Conservation (phyloP, 2,329 filamentous ascomycete genomes). For the Acrodontium crateriforme region DNA sequence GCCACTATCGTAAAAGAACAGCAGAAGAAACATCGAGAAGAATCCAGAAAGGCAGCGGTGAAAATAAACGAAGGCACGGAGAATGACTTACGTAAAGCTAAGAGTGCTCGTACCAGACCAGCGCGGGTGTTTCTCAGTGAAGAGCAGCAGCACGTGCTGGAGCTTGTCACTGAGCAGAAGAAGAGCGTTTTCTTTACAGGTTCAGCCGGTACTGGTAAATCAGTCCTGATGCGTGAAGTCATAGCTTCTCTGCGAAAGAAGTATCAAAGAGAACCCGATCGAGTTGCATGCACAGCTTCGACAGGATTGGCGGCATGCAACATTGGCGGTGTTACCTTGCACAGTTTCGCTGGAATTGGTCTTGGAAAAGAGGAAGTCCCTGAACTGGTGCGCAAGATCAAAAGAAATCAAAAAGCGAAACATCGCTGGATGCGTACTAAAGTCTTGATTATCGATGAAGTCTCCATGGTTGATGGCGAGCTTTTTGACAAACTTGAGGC, state of each 20-base stretch:
- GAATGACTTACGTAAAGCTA: constrained; percentile 36
- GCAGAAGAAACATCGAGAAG: constrained; percentile 56
- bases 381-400: constrained; percentile 78
- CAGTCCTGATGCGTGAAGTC: constrained; percentile 84
- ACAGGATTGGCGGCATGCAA: constrained; percentile 94
- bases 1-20: constrained; percentile 64
- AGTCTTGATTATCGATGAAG: constrained; percentile 79
- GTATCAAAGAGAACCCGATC: constrained; percentile 60
- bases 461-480: constrained; percentile 97
- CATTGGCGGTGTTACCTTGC: constrained; percentile 85
- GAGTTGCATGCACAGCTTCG: constrained; percentile 85
- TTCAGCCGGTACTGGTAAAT: constrained; percentile 89
- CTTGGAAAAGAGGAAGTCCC: constrained; percentile 78
- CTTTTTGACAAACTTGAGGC: constrained; percentile 91
- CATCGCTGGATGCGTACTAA: constrained; percentile 81
- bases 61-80: constrained; percentile 28
- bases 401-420: constrained; percentile 74
- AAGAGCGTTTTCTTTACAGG: constrained; percentile 97
- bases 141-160: constrained; percentile 73
- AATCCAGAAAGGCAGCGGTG: constrained; percentile 41
- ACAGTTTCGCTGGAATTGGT: constrained; percentile 92
- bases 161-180: constrained; percentile 63
- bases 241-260: constrained; percentile 70
- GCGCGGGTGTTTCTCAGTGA: constrained; percentile 60
- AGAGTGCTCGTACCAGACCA: constrained; percentile 32